phyloP scores from a whole-genome alignment of 2,329 filamentous ascomycete species.

The Penicillium fuscoglaucum region DNA sequence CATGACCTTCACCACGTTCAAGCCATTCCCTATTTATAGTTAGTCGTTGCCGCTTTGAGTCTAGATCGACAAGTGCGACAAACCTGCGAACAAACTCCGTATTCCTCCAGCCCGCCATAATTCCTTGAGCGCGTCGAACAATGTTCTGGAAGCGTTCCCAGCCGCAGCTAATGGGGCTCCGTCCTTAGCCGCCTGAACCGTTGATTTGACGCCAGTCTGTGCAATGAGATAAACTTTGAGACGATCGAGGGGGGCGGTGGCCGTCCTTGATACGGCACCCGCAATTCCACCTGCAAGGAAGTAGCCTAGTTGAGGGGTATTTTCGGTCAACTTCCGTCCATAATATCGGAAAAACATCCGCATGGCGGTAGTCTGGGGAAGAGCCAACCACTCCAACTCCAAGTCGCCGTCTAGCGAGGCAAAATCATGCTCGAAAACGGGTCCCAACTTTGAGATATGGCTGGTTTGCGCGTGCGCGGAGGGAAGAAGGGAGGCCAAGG shows the following conservation, averaged over 20 bases:
- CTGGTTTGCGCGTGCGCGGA: conserved; percentile 37
- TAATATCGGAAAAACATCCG: conserved; percentile 47
- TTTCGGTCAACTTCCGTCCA: conserved; percentile 49
- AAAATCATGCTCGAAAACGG: conserved; percentile 32
- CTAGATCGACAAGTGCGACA: conserved; percentile 31
- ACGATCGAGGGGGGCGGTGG: conserved; percentile 92
- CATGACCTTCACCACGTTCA: conserved; percentile 98
- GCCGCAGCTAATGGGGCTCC: conserved; percentile 66
- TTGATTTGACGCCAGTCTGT: conserved; percentile 67
- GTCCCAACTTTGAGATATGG: conserved; percentile 26
- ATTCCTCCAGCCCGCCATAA: conserved; percentile 84
- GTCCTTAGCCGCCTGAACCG: conserved; percentile 66
- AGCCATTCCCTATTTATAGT: conserved; percentile 71
- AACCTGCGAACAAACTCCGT: conserved; percentile 89
- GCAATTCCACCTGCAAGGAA: conserved; percentile 89
- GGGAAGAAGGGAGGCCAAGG: conserved; percentile 34
- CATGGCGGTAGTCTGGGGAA: conserved; percentile 45
- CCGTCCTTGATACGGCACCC: conserved; percentile 90
- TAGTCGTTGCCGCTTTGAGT: conserved; percentile 15
- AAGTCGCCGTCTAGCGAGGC: conserved; percentile 35
- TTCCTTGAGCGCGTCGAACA: conserved; percentile 71
- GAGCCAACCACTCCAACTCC: conserved; percentile 45
- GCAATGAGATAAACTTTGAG: conserved; percentile 97
- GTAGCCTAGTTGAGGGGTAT: conserved; percentile 70
- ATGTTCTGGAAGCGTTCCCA: conserved; percentile 66